Percentiles rank a stretch among this genome's conserved stretches.
phyloP scores from a whole-genome alignment of 2,329 filamentous ascomycete species.

The Xylaria sp. region DNA sequence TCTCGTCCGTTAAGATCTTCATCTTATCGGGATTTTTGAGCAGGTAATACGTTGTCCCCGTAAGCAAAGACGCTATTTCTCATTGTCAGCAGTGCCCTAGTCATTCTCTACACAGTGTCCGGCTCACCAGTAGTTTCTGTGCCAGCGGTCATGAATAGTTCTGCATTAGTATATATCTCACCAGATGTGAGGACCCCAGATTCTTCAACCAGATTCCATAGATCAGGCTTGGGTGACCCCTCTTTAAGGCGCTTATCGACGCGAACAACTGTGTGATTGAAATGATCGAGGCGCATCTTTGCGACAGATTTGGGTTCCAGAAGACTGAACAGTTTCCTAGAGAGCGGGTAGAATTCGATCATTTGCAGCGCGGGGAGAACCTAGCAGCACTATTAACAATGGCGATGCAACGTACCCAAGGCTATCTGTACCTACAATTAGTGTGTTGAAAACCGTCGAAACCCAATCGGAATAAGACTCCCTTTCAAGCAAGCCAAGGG shows the following conservation, averaged over 20 bases:
- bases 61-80: slow-evolving; percentile 38
- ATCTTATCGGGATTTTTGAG: slow-evolving; percentile 32
- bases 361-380: slow-evolving; percentile 32
- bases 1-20: slow-evolving; percentile 30
- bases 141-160: slow-evolving; percentile 42
- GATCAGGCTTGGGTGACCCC: slow-evolving; percentile 40
- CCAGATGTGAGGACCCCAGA: slow-evolving; percentile 35
- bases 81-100: slow-evolving; percentile 22
- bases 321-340: slow-evolving; percentile 25
- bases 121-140: slow-evolving; percentile 38
- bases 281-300: slow-evolving; percentile 35
- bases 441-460: slow-evolving; percentile 32
- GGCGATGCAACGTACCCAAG: background rate
- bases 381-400: slow-evolving; percentile 17
- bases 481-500: slow-evolving; percentile 37
- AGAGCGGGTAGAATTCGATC: slow-evolving; percentile 32
- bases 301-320: slow-evolving; percentile 30
- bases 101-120: background rate
- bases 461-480: slow-evolving; percentile 38
- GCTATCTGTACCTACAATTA: slow-evolving; percentile 24
- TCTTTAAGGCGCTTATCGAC: slow-evolving; percentile 34
- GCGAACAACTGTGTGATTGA: slow-evolving; percentile 33
- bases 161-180: slow-evolving; percentile 40
- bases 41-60: slow-evolving; percentile 33
- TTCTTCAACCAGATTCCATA: slow-evolving; percentile 45